Percentiles rank a stretch among this genome's conserved stretches.
Conservation (phyloP, 768 basidiomycete species). For the Mycena haematopus region DNA sequence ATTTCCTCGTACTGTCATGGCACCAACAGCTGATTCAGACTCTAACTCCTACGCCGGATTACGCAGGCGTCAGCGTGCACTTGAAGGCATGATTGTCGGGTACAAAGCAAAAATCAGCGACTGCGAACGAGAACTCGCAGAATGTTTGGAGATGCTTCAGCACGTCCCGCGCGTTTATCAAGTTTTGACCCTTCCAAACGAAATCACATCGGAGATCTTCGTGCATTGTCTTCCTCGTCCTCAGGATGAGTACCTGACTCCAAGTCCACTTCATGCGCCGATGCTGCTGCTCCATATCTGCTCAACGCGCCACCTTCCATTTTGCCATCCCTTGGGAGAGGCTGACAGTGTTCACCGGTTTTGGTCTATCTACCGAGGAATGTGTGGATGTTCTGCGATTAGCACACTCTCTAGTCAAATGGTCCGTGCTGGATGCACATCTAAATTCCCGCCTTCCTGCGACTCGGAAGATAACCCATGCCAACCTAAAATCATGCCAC, state of each 20-base stretch:
- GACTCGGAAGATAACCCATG: neutral
- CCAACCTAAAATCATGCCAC: neutral
- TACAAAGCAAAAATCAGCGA: neutral
- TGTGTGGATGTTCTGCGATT: neutral
- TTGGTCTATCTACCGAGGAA: neutral
- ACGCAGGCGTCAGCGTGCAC: neutral
- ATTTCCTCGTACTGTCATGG: neutral
- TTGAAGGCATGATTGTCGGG: neutral
- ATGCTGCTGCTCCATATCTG: neutral
- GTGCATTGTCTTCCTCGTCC: conserved; percentile 2
- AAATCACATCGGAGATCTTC: conserved; percentile 20
- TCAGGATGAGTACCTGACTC: too few relatives aligned
- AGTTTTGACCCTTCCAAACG: neutral
- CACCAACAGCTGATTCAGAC: neutral
- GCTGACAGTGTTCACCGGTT: conserved; percentile 1
- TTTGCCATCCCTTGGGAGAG: conserved; percentile 5
- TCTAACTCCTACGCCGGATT: neutral
- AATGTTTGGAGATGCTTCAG: neutral
- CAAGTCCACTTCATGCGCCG: neutral
- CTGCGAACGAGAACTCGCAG: neutral
- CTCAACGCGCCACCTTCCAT: neutral
- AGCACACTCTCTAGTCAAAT: neutral
- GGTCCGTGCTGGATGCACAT: neutral
- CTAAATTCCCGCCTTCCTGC: neutral
- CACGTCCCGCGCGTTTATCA: neutral